Evolutionary conservation across 108 stramenopile species (phyloP), one percentile per base, ranked within the genome.

Genomic region (Parietichytrium sp.): DNA sequence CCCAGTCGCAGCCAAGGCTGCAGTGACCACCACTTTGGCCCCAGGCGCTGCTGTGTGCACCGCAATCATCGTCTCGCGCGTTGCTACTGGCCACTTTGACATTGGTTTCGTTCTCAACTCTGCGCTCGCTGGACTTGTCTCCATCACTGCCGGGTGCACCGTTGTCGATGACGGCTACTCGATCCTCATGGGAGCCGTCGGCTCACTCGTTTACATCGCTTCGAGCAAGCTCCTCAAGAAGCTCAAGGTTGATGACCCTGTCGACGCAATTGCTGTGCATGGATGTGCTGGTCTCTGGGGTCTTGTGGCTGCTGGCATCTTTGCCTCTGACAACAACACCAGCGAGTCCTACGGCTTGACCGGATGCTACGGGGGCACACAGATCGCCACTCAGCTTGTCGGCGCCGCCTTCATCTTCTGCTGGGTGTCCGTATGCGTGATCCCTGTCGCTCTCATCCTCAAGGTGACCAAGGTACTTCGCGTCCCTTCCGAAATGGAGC

Each of bases 261-360:
- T 96, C 6, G 94, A 95, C 87, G 96, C 95, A 36, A 92, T 94
- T 52, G 93, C 95, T 3, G 94, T 96, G 20, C 95, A 96, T 85
- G 86, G 94, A 82, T 82, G 84, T 31, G 85, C 86, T 79, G 95
- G 95, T 0, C 54, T 86, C 8, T 96, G 95, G 95, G 95, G 95
- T 3, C 72, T 93, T 33, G n/a, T 96, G 27, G 86, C 92, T n/a
- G 85, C 88, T 0, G 95, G 93, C 18, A 79, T 96, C 3, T 92
- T 94, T 54, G 90, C 92, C 15, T 81, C 86, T 18, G 86, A 89
- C 26, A 8, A 48, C n/a, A 51, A 52, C n/a, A 48, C 91, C 81
- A 26, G 79, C 10, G 26, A 83, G n/a, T 80, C 85, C 10, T 93
- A 87, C 85, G 89, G 88, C 47, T 52, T 83, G 49, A n/a, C 54